Base-by-base conservation (phyloP, 1,139 yeast genomes). In the Chernovozyma aurita region DNA sequence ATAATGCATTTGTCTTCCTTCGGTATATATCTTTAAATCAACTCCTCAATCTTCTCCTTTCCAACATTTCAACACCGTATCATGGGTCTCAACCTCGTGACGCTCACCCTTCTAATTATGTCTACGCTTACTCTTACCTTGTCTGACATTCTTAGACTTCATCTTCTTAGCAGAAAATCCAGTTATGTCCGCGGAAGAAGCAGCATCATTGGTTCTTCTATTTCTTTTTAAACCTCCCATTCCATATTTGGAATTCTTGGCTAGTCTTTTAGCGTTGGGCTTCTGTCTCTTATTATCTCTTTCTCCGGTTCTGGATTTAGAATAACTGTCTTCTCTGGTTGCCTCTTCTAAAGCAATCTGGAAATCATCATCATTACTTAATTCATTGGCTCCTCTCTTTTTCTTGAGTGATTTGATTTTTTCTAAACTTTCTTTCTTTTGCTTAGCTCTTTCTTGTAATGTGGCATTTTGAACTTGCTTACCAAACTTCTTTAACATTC, bases 381-480 rank as follows among this genome's bases (percentile, higher is more conserved):
- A 74, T 49, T 84, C 95, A 18, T 80, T 78, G 42, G 79, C 76
- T 48, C 83, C 80, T 65, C 95, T 80, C 78, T 86, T 87, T 58
- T 85, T 81, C 74, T 86, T 88, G 55, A 92, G 75, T 21, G 85
- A 75, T 63, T 88, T 88, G 61, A 92, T 87, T 69, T 85, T 85
- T 24, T 90, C 97, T 49, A 92, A 68, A 16, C 96, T 81, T 32
- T 87, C 96, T 56, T 78, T 80, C 83, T 90, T 92, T 53, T 88
- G 95, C 70, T 86, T 84, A 57, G 90, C 95, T 65, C 97, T 85
- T 52, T 86, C 88, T 65, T 88, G 97, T 54, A 90, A 74, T 36
- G 95, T 88, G 48, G 87, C 95, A 52, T 85, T 78, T 69, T 90
- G 97, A 29, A 90, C 97, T 69, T 90, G 95, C 68, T 92, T 92